A percentile compares a stretch with the other conserved stretches of the same genome.
Conservation (phyloP, 2,329 filamentous ascomycete species). For the Arthrobotrys sphaeroides region DNA sequence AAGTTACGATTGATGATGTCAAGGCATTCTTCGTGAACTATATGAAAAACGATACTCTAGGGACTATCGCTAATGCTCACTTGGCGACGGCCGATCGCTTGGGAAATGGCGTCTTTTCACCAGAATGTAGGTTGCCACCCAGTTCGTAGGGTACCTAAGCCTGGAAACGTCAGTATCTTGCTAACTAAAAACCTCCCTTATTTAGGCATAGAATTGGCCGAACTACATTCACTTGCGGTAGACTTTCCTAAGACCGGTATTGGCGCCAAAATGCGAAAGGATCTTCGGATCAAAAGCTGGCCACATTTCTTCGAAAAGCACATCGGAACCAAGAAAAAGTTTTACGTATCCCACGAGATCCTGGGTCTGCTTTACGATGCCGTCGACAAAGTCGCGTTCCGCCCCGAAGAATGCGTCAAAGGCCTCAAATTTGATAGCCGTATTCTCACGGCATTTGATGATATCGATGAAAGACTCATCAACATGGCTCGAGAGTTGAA, state of each 20-base stretch:
- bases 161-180: not conserved
- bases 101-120: conserved; percentile 71
- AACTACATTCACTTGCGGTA: conserved; percentile 87
- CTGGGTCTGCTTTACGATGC: conserved; percentile 83
- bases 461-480: conserved; percentile 67
- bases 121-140: conserved; percentile 69
- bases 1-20: conserved; percentile 77
- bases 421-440: conserved; percentile 75
- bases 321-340: conserved; percentile 66
- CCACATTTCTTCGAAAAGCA: conserved; percentile 76
- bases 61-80: conserved; percentile 82
- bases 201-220: conserved; percentile 73
- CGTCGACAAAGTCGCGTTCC: conserved; percentile 71
- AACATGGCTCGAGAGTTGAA: conserved; percentile 74
- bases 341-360: conserved; percentile 61
- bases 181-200: conserved; percentile 26
- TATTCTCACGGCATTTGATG: conserved; percentile 72
- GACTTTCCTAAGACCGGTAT: conserved; percentile 93
- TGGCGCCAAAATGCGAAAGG: conserved; percentile 72
- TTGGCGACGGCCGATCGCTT: conserved; percentile 77
- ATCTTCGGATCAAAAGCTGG: conserved; percentile 56
- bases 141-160: not conserved
- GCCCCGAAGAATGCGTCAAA: conserved; percentile 68
- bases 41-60: conserved; percentile 87
- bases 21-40: conserved; percentile 88